These are phyloP conservation scores for Scopulariopsis brevicaulis DNA, from an alignment of 2,329 filamentous ascomycete species.

Conservation along the genomic window DNA sequence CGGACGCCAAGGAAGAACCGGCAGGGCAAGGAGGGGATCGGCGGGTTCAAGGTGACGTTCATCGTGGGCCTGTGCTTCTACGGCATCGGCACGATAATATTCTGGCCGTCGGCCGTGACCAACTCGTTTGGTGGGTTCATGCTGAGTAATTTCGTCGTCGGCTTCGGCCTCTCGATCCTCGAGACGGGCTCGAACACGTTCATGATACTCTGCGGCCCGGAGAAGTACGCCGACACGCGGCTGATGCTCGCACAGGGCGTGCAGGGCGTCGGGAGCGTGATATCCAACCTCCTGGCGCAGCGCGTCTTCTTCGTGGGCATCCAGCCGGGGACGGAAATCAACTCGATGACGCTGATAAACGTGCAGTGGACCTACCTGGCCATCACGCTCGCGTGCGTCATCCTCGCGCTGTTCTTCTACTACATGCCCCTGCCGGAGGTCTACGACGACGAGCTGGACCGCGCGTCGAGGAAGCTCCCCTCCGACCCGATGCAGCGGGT, in stretches of 20 bases:
- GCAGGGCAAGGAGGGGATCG: slow-evolving; percentile 29
- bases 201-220: slow-evolving; percentile 58
- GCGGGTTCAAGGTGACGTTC: slow-evolving; percentile 71
- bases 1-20: slow-evolving; percentile 25
- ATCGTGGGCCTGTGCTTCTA: slow-evolving; percentile 69
- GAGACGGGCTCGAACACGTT: slow-evolving; percentile 77
- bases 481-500: slow-evolving; percentile 36
- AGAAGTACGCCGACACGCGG: slow-evolving; percentile 61
- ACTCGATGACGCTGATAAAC: slow-evolving; percentile 46
- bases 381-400: slow-evolving; percentile 62
- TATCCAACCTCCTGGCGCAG: slow-evolving; percentile 62
- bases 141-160: slow-evolving; percentile 62
- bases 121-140: slow-evolving; percentile 70
- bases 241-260: slow-evolving; percentile 66
- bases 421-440: slow-evolving; percentile 57
- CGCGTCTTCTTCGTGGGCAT: slow-evolving; percentile 53
- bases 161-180: slow-evolving; percentile 63
- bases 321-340: background rate
- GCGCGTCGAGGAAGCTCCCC: slow-evolving; percentile 32
- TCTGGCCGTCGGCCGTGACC: slow-evolving; percentile 71
- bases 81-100: slow-evolving; percentile 67
- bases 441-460: slow-evolving; percentile 41
- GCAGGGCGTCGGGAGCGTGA: slow-evolving; percentile 62
- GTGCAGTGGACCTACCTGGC: slow-evolving; percentile 84
- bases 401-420: slow-evolving; percentile 57